A percentile compares a stretch with the other conserved stretches of the same genome.
Evolutionary conservation across 2,329 filamentous ascomycete species (phyloP).

Genomic region (Penicillium sp.): DNA sequence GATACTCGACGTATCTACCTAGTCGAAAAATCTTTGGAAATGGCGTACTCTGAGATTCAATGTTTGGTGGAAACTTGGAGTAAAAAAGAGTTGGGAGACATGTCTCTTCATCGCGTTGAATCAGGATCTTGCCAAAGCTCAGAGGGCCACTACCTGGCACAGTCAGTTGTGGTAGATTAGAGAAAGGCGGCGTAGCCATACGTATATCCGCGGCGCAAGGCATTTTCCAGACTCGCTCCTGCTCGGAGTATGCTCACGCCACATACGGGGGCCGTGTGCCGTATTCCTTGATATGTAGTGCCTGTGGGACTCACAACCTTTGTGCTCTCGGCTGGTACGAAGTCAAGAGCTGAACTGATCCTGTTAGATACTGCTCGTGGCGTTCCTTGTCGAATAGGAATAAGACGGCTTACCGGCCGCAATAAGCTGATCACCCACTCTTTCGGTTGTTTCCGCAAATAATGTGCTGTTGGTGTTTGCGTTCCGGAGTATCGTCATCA

Average conservation of each 20-base stretch:
- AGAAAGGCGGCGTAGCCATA: constrained; percentile 6
- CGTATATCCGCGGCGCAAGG: constrained; percentile 25
- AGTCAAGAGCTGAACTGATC: background rate
- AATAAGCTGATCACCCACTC: constrained; percentile 6
- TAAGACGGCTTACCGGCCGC: background rate
- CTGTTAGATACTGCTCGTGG: background rate
- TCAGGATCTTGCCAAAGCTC: constrained; percentile 32
- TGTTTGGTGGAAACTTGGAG: constrained; percentile 27
- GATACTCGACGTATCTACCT: background rate
- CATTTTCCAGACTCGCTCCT: constrained; percentile 30
- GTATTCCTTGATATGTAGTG: background rate
- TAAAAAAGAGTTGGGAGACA: constrained; percentile 27
- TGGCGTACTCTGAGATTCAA: constrained; percentile 11
- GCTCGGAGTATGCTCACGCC: constrained; percentile 32
- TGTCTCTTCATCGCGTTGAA: constrained; percentile 32
- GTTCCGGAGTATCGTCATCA: constrained; percentile 7
- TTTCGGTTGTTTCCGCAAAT: constrained; percentile 4
- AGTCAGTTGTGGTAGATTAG: background rate
- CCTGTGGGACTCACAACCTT: constrained; percentile 1
- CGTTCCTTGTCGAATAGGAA: background rate
- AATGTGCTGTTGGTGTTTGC: background rate
- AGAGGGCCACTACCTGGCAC: constrained; percentile 19
- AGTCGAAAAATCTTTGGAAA: background rate
- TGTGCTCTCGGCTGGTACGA: background rate
- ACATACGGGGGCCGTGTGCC: background rate